These are phyloP conservation scores for Vishniacozyma victoriae DNA, from an alignment of 768 basidiomycete genomes.

Conservation along the genomic window DNA sequence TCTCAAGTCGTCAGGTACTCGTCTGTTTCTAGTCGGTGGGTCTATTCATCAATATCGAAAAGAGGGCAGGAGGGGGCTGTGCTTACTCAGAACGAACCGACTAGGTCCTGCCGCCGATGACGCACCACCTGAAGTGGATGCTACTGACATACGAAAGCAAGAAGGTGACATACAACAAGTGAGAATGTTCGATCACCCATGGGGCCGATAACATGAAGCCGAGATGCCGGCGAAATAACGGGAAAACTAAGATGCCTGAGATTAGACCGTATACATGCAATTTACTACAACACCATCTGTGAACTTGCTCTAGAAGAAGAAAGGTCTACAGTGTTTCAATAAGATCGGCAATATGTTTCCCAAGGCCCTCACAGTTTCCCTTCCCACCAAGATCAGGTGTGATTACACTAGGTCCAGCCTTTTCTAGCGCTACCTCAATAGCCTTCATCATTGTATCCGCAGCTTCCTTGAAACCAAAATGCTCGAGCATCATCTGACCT, in stretches of 20 bases:
- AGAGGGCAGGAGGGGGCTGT: neutral
- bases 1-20: neutral
- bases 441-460: slow-evolving; percentile 21
- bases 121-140: too few species aligned
- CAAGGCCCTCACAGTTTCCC: slow-evolving; percentile 13
- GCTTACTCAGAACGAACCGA: too few species aligned
- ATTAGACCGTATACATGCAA: too few species aligned
- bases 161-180: neutral
- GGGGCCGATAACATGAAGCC: too few species aligned
- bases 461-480: slow-evolving; percentile 50
- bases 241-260: too few species aligned
- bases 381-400: slow-evolving; percentile 21
- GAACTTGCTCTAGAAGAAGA: too few species aligned
- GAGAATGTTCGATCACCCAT: neutral
- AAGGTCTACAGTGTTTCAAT: slow-evolving; percentile 15
- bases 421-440: slow-evolving; percentile 15
- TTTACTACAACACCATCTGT: too few species aligned
- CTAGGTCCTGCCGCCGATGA: too few species aligned
- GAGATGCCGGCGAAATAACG: too few species aligned
- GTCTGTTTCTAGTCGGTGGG: too few species aligned
- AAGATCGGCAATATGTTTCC: slow-evolving; percentile 15
- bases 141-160: too few species aligned
- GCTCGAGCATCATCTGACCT: slow-evolving; percentile 54
- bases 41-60: too few species aligned
- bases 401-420: slow-evolving; percentile 5